phyloP scores from a whole-genome alignment of 805 yeast genomes.

The Pichia scutulata region DNA sequence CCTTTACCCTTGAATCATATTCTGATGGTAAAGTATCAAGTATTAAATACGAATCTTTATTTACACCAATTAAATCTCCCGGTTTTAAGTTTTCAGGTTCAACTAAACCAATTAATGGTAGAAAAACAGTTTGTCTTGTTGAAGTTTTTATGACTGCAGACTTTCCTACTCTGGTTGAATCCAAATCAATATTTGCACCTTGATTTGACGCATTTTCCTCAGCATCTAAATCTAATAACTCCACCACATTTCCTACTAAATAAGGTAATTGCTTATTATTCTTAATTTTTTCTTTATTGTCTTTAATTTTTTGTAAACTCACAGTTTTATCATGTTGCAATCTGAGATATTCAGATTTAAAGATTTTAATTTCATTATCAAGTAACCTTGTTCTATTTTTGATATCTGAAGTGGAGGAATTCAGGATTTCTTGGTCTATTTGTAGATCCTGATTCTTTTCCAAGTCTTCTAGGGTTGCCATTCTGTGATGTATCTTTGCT shows the following conservation, averaged over 20 bases:
- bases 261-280: constrained; percentile 95
- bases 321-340: constrained; percentile 86
- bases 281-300: constrained; percentile 91
- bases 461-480: constrained; percentile 83
- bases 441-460: constrained; percentile 50
- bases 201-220: constrained; percentile 78
- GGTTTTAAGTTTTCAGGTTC: constrained; percentile 90
- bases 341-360: constrained; percentile 86
- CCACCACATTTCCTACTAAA: constrained; percentile 94
- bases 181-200: constrained; percentile 92
- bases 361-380: constrained; percentile 92
- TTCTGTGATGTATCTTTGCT: constrained; percentile 19
- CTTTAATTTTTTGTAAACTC: constrained; percentile 90
- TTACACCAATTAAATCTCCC: constrained; percentile 96
- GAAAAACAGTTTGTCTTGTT: constrained; percentile 92
- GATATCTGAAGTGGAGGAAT: constrained; percentile 73
- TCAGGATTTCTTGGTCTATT: constrained; percentile 75
- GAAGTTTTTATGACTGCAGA: constrained; percentile 98
- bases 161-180: constrained; percentile 85
- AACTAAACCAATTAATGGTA: constrained; percentile 93
- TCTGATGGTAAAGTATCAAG: constrained; percentile 94
- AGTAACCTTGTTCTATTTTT: constrained; percentile 77
- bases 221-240: constrained; percentile 78
- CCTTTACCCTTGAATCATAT: constrained; percentile 95
- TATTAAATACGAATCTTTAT: constrained; percentile 90